Evolutionary conservation across 441 rosid species (phyloP).

Genomic region (Geranium incanum): DNA sequence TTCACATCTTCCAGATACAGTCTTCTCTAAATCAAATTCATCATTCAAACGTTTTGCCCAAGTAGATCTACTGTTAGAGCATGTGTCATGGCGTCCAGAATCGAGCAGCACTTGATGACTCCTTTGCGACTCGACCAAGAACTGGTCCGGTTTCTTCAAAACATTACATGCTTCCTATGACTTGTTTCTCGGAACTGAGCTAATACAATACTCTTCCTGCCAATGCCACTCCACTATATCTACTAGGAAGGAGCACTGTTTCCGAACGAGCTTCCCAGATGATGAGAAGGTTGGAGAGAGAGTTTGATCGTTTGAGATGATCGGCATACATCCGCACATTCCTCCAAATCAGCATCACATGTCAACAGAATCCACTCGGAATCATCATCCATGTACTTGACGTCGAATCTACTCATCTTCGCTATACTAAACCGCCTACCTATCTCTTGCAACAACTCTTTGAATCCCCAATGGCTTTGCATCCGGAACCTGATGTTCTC

Average conservation of each 20-base stretch:
- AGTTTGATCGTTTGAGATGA: conserved; percentile 56
- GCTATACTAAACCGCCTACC: conserved; percentile 56
- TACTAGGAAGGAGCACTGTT: conserved; percentile 22
- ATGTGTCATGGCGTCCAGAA: too few relatives aligned
- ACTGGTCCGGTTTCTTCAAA: too few relatives aligned
- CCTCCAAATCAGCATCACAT: conserved; percentile 80
- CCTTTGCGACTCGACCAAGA: too few relatives aligned
- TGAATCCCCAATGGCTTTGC: conserved; percentile 38
- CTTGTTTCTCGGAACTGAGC: too few relatives aligned
- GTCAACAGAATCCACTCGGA: conserved; percentile 79
- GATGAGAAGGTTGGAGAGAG: conserved; percentile 47
- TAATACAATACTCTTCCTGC: conserved; percentile 1
- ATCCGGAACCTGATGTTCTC: conserved; percentile 64
- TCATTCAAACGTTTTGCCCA: too few relatives aligned
- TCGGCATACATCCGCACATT: conserved; percentile 55
- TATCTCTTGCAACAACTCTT: conserved; percentile 53
- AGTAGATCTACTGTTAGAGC: too few relatives aligned
- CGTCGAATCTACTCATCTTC: conserved; percentile 42
- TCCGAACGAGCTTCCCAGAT: conserved; percentile 35
- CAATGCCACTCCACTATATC: not conserved
- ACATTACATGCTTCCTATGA: too few relatives aligned
- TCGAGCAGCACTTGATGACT: too few relatives aligned
- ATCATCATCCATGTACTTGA: conserved; percentile 93
- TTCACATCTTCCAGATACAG: too few relatives aligned
- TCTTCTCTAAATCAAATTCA: too few relatives aligned